Base-by-base conservation (phyloP, 306 rosid species). In the Delonix regia region DNA sequence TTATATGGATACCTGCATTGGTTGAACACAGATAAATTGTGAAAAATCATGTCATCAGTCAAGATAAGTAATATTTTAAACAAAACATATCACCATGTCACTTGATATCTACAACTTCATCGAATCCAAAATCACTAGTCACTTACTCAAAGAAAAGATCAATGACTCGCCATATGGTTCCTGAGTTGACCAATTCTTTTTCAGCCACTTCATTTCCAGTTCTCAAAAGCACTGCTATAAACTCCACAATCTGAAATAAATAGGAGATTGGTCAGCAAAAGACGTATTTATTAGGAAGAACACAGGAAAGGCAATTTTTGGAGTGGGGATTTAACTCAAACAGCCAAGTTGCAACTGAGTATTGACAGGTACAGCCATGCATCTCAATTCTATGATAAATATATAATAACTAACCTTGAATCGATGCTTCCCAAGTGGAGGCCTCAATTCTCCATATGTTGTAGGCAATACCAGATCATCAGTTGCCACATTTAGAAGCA, bases 141-240 rank as follows among this genome's bases (percentile, higher is more conserved):
- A 69, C 99, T 88, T 90, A 96, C 99, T 96, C 97, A 30, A 96
- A 96, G 89, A 96, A 96, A 76, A 96, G 98, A 89, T 91, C 94
- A 81, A 96, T 87, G 82, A 96, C 87, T 52, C 92, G 93, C 75
- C 19, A 85, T 82, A 93, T 89, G 81, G 88, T 93, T 79, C 99
- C 98, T n/a, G 98, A 91, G 90, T 78, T 86, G 41, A 91, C 92
- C 89, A 96, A 86, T 84, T 91, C 99, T n/a, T 81, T 88, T 86
- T 96, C 97, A 56, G 97, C 98, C 42, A 90, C 84, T 77, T 83
- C 97, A 76, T 89, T 86, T 75, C 93, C 88, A 27, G 96, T 85
- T 89, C 89, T 91, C 80, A 93, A 79, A 79, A 96, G 85, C 80
- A 96, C 99, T 14, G 99, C 92, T 82, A 96, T 85, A 83, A 93